These are phyloP conservation scores for Phytopythium chamaehyphon DNA, from an alignment of 352 stramenopile genomes.

Conservation along the genomic window DNA sequence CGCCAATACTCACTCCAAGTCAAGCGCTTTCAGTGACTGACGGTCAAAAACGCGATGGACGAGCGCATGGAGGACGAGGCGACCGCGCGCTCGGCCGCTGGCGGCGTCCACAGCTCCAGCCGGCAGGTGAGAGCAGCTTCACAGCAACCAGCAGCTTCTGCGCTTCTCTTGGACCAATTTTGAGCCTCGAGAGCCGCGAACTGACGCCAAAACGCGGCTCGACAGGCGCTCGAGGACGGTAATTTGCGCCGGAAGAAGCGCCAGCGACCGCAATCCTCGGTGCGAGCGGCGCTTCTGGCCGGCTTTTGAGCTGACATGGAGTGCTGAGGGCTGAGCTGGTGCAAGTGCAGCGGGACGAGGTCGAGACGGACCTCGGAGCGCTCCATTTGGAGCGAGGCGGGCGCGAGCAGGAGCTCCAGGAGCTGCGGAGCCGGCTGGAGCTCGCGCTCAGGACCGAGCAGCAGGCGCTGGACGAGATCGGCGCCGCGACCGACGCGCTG, in stretches of 20 bases:
- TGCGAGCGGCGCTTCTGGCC: too few species aligned
- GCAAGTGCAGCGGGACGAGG: not conserved
- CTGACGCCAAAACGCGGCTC: too few species aligned
- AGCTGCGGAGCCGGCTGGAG: conserved; percentile 53
- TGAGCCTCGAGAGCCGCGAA: too few species aligned
- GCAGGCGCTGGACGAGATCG: conserved; percentile 57
- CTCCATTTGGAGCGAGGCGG: conserved; percentile 31
- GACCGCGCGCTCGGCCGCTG: not conserved
- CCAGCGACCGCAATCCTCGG: not conserved
- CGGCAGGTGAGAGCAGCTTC: too few species aligned
- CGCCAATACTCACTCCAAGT: too few species aligned
- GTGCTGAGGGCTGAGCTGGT: not conserved
- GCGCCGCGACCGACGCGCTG: conserved; percentile 39
- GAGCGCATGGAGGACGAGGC: conserved; percentile 1
- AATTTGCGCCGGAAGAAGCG: not conserved
- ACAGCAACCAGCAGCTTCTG: too few species aligned
- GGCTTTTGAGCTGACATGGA: not conserved
- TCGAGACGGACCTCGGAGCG: too few species aligned
- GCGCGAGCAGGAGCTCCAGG: conserved; percentile 46
- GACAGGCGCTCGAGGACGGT: not conserved
- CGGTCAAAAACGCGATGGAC: not conserved
- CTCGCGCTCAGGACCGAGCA: conserved; percentile 62
- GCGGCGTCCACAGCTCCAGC: too few species aligned
- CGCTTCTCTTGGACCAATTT: too few species aligned
- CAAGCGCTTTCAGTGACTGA: too few species aligned